A percentile compares a stretch with the other conserved stretches of the same genome.
Evolutionary conservation across 2,329 filamentous ascomycete species (phyloP).

Genomic region (Teratosphaeria gauchensis): DNA sequence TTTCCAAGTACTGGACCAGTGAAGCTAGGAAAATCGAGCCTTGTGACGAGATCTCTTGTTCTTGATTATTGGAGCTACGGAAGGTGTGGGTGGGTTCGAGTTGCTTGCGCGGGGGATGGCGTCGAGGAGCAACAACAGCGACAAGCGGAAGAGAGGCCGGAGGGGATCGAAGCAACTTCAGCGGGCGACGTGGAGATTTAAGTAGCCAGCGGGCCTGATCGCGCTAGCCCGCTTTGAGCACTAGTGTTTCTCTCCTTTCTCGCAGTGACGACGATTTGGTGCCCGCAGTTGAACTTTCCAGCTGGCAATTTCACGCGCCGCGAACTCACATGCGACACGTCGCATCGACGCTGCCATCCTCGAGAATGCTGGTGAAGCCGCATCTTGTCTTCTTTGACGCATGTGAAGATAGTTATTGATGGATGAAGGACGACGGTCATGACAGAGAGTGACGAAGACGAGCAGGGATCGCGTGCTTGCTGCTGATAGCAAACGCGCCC

Average conservation of each 20-base stretch:
- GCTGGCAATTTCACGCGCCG: background rate
- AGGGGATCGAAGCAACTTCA: background rate
- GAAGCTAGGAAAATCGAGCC: background rate
- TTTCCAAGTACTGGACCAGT: background rate
- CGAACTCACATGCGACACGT: background rate
- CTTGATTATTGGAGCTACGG: slow-evolving; percentile 1
- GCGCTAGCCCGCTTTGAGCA: background rate
- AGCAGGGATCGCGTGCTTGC: background rate
- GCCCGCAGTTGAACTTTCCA: background rate
- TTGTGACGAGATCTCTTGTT: background rate
- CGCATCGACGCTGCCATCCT: background rate
- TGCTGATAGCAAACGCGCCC: background rate
- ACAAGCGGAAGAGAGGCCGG: background rate
- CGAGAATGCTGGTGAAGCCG: background rate
- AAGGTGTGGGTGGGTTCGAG: background rate
- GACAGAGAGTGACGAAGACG: background rate
- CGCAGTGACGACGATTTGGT: background rate
- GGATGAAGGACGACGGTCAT: background rate
- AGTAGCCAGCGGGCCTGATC: background rate
- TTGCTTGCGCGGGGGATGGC: background rate
- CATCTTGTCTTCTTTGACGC: background rate
- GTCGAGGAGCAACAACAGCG: background rate
- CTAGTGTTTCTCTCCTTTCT: background rate
- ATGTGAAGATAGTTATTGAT: background rate
- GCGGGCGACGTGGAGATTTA: background rate